Evolutionary conservation across 163 green algal genomes (phyloP), one percentile per base, ranked within the genome.

Genomic region (Chloromonas sp.): DNA sequence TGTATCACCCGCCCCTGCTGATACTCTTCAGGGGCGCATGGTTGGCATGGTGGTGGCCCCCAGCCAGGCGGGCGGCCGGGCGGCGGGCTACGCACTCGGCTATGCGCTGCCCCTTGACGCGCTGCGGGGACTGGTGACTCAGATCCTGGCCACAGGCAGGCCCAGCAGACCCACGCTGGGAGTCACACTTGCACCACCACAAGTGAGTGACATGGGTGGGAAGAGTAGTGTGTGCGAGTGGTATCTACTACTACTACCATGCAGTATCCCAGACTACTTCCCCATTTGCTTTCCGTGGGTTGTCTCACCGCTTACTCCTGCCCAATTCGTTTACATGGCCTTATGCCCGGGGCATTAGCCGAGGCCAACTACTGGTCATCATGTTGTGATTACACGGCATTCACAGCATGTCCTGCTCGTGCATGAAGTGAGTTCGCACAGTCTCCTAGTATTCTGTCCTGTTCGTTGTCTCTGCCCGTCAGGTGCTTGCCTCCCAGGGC

Each of bases 131-230:
- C 85, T 92, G 60, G 92, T 96, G 61, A 88, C 89, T 0, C 95
- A 98, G 92, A 98, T 99, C 78, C 91, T 98, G 1, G 81, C 60
- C 1, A 60, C 66, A 2, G 81, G n/a, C 66, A 92, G 92, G 70
- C 93, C 98, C 8, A 91, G 95, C 59, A 87, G 96, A n/a, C 97
- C 97, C 0, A 89, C 97, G 1, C 88, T 99, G 57, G 97, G 97
- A 77, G 98, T 99, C 86, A 93, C 92, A 1, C 98, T 99, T 85
- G 96, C 96, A 0, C 96, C 96, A 57, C 81, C 84, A 58, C 93
- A 98, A 91, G 94, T 96, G 61, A 81, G 94, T 11, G 5, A 15
- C 11, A 15, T 5, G 66, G 66, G 66, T 74, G 66, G 66, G 66
- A 5, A 74, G 11, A 74, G 66, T 36, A 36, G 36, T 36, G 36